Evolutionary conservation across 108 stramenopile species (phyloP).

Genomic region (Stephanodiscus minutulus): DNA sequence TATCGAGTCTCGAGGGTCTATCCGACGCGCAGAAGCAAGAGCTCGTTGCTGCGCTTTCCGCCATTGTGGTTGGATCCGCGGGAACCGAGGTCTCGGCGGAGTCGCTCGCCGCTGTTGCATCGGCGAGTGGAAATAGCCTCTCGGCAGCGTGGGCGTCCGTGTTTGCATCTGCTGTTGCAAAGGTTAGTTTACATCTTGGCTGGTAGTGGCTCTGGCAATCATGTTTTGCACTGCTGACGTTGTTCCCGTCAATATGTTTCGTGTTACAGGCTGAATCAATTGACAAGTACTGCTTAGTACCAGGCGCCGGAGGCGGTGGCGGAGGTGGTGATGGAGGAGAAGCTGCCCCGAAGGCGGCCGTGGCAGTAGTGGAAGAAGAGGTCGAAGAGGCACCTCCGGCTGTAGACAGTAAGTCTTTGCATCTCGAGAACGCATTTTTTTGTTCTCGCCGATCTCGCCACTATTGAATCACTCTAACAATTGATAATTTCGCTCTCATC

Average conservation of each 20-base stretch:
- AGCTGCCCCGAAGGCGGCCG: slow-evolving; percentile 38
- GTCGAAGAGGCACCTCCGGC: slow-evolving; percentile 71
- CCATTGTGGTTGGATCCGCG: slow-evolving; percentile 62
- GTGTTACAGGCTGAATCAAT: slow-evolving; percentile 44
- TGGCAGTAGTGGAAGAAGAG: slow-evolving; percentile 46
- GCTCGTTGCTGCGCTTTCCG: slow-evolving; percentile 79
- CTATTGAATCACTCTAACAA: slow-evolving; percentile 6
- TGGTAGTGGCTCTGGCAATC: neutral
- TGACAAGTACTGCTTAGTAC: slow-evolving; percentile 58
- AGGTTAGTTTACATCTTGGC: slow-evolving; percentile 22
- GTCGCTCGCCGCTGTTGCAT: slow-evolving; percentile 65
- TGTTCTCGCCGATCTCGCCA: too few species aligned
- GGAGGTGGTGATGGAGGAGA: slow-evolving; percentile 56
- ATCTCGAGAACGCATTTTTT: slow-evolving; percentile 18
- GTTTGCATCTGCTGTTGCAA: slow-evolving; percentile 66
- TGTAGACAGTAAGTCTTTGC: slow-evolving; percentile 42
- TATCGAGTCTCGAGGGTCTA: slow-evolving; percentile 68
- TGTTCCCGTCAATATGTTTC: neutral
- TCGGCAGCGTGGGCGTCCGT: slow-evolving; percentile 65
- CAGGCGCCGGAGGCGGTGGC: slow-evolving; percentile 73
- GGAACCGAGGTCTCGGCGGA: slow-evolving; percentile 63
- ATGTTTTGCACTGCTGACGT: neutral
- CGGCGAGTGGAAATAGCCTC: slow-evolving; percentile 71
- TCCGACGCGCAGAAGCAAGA: slow-evolving; percentile 79
- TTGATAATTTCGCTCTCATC: neutral